These are phyloP conservation scores for Aspergillus coremiiformis DNA, from an alignment of 495 filamentous ascomycete genomes.

Conservation along the genomic window DNA sequence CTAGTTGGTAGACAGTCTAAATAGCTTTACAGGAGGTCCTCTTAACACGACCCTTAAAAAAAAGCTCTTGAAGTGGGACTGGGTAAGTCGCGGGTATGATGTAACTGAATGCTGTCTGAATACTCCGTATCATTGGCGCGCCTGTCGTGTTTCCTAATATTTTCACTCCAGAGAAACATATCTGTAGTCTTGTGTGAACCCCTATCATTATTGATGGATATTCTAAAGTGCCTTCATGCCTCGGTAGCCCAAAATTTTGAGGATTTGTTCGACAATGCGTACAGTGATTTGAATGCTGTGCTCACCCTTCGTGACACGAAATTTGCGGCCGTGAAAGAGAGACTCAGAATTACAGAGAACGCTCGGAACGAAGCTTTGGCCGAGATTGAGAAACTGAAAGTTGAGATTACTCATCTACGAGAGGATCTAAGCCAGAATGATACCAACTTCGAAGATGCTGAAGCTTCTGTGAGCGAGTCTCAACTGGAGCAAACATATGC, in stretches of 20 bases:
- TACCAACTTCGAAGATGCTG: conserved; percentile 7
- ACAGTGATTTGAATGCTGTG: conserved; percentile 21
- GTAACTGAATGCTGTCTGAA: not conserved
- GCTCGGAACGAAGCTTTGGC: conserved; percentile 14
- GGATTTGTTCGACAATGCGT: conserved; percentile 27
- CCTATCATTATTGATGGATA: conserved; percentile 24
- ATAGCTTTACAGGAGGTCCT: too few relatives aligned
- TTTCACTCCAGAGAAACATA: not conserved
- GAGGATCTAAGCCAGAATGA: conserved; percentile 18
- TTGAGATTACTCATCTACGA: conserved; percentile 18
- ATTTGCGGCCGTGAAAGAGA: conserved; percentile 17
- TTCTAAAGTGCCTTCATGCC: conserved; percentile 29
- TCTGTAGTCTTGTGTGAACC: not conserved
- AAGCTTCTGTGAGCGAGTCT: conserved; percentile 5
- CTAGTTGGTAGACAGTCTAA: too few relatives aligned
- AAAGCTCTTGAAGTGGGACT: too few relatives aligned
- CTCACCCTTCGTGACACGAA: conserved; percentile 17
- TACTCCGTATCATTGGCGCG: not conserved
- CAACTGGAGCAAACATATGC: conserved; percentile 24
- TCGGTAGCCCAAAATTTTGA: conserved; percentile 27
- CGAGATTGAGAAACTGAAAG: conserved; percentile 21
- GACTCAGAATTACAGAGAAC: conserved; percentile 16
- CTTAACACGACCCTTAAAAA: too few relatives aligned
- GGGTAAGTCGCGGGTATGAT: not conserved
- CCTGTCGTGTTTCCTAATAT: not conserved